Evolutionary conservation across 148 eudicot genomes (phyloP), one percentile per base, ranked within the genome.

Genomic region (Amaranthus cruentus): DNA sequence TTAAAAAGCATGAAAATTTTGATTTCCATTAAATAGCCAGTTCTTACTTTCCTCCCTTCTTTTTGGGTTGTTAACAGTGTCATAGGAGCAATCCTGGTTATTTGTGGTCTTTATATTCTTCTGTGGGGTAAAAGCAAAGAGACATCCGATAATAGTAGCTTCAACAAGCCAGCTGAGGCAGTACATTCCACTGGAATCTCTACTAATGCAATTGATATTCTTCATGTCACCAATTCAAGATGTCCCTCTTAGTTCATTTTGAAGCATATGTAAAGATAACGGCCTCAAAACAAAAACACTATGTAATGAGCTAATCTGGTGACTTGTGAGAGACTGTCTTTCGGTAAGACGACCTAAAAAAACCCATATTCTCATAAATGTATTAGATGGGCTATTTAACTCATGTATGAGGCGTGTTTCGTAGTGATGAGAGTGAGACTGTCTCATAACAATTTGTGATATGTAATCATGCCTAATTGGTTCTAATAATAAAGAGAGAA

Each of bases 71-170:
- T 79, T 66, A 28, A 49, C 84, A 88, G 89, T 81, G 74, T 88
- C 73, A 54, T 85, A 6, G 90, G 93, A 66, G 87, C 90, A 5
- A 44, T 65, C 9, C 15, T 78, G 60, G 88, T 87, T 6, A 80
- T 83, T 47, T 77, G 61, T 59, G 88, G 93, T 48, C 76, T 89
- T 62, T 89, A 89, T 68, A 56, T 75, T 76, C 84, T 89, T 76
- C 81, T 89, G 18, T 89, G 93, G 92, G 92, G 90, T 70, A 85
- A 88, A 75, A 82, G 76, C 73, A 55, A 46, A 7, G 74, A 50
- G 1, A 69, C 38, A 9, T 60, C 9, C 5, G 68, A 7, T 3
- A 68, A 15, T 7, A 57, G 14, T 68, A 57, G 14, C 72, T 10
- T 66, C 60, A 71, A 18, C 13, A 80, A 82, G 72, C 71, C 73